Evolutionary conservation across 257 asterid species (phyloP), one percentile per base, ranked within the genome.

Genomic region (Rubia yunnanensis): DNA sequence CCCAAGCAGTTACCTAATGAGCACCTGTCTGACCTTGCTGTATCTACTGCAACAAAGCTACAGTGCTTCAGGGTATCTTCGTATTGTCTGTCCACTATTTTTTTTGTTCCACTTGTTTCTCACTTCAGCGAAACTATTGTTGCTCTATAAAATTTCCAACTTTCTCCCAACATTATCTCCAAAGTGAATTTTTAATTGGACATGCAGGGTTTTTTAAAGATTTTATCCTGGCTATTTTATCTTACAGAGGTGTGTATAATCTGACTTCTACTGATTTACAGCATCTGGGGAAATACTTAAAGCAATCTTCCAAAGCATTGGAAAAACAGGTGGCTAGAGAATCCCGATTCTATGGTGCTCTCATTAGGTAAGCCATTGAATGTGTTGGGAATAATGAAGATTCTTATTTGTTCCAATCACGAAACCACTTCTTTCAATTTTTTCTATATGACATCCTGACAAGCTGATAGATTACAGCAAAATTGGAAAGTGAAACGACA

Each of bases 301-400:
- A 94, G 86, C 90, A 88, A 77, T 94, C 99, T 73, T 86, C 99
- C 39, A 88, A 84, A 79, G 92, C 91, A 73, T 66, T 94, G 76
- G 97, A 90, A 65, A 80, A 94, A 75, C 89, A 88, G 73, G 76
- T 86, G 73, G 85, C 88, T 38, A 83, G 96, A 80, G 99, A 90
- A 82, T 94, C 96, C 65, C 80, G 99, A 76, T 94, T 94, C 73
- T 94, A 94, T 79, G 99, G 97, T 78, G 97, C 99, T 79, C 94
- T 94, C 64, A 90, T 90, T 70, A 83, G 99, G 97, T 88, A 73
- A 66, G 75, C 70, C 62, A 39, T 10, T 48, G 11, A 7, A 48
- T 30, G 69, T 48, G 14, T 5, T n/a, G 10, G 22, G 48, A 3
- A 46, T 5, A 64, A 28, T 57, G 63, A 57, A 30, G 28, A 28